Evolutionary conservation across 2,329 filamentous ascomycete genomes (phyloP).

Genomic region (Fusarium cicatricum): DNA sequence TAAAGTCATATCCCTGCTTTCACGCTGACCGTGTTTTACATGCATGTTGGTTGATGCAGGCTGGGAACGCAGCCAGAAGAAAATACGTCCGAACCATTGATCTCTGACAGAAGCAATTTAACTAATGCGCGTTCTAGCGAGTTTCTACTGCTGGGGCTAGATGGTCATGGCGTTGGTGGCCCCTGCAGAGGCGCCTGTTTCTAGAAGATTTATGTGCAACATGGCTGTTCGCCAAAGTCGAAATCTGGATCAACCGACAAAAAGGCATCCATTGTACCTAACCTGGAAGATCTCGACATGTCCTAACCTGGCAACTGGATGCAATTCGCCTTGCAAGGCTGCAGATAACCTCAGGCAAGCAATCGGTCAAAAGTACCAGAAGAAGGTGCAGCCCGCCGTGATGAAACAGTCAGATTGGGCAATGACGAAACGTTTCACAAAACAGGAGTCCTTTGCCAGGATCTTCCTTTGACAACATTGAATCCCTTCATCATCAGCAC

Average conservation of each 20-base stretch:
- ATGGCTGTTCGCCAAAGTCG: not conserved
- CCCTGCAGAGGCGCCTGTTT: conserved; percentile 30
- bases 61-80: conserved; percentile 13
- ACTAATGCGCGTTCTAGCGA: conserved; percentile 38
- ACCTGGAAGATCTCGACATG: not conserved
- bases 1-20: not conserved
- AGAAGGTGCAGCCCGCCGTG: conserved; percentile 21
- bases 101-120: conserved; percentile 32
- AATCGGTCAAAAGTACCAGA: not conserved
- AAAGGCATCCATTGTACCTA: not conserved
- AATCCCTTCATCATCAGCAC: conserved; percentile 10
- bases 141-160: conserved; percentile 38
- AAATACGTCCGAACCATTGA: conserved; percentile 1
- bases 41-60: conserved; percentile 16
- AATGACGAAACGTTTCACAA: conserved; percentile 41
- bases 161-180: conserved; percentile 37
- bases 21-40: not conserved
- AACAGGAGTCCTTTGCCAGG: conserved; percentile 4
- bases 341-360: not conserved
- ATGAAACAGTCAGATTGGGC: conserved; percentile 34
- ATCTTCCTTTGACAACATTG: conserved; percentile 11
- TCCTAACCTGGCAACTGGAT: not conserved
- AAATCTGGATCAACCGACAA: not conserved
- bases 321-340: conserved; percentile 13
- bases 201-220: conserved; percentile 20